Evolutionary conservation across 2,329 filamentous ascomycete species (phyloP), one percentile per base, ranked within the genome.

Genomic region (Dactylonectria estremocensis): DNA sequence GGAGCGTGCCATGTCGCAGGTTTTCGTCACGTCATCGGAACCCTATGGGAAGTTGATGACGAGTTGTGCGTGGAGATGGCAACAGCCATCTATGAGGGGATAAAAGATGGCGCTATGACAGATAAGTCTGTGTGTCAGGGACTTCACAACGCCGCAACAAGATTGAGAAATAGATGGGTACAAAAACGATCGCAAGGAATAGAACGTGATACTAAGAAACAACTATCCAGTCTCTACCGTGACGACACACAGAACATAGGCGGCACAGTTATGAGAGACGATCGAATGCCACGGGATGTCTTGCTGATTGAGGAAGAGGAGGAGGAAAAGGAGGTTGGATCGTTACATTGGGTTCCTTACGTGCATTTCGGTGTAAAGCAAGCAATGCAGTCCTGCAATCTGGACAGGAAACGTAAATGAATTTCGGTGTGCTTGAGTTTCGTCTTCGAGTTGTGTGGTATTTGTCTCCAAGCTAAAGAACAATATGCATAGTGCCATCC

Each of bases 11-110:
- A 63, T n/a, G 8, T 63, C 2, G 60, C 43, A 9, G 60, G 60
- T 2, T 63, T 56, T 20, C 60, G 52, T 5, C 40, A 63, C 8
- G 60, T 63, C 18, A 50, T 63, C 20, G 60, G 60, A 5, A 63
- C 60, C 4, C 20, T 63, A 14, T 63, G 60, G 60, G 52, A 49
- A 24, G 60, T 63, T 1, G 18, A 49, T 11, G 60, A 63, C 18
- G 8, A 28, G 18, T 6, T 33, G 3, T 49, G 60, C 11, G 40
- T 63, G 13, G 31, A 40, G 7, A 31, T 50, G 3, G 60, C 60
- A 16, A 45, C 10, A 6, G 22, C 14, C 18, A 49, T 37, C 2
- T 63, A 63, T 16, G 20, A 55, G 28, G 11, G n/a, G 18, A 37
- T 63, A 3, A 5, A 31, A 16, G 2, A 13, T 5, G 35, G 16